Conservation (phyloP, 371 early-diverging fungal species). For the Umbelopsis sp. region DNA sequence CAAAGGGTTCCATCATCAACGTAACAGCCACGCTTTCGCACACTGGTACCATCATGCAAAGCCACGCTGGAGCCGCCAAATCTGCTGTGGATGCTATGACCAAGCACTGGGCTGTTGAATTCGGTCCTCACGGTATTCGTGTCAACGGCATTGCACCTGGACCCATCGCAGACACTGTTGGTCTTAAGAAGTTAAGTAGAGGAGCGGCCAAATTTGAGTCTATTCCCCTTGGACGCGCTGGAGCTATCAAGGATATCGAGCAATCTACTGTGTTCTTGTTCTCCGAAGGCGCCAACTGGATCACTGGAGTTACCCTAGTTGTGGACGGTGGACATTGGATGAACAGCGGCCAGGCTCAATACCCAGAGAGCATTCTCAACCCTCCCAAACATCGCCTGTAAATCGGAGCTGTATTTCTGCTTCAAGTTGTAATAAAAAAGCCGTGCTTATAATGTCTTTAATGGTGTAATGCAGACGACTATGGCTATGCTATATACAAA, state of each 20-base stretch:
- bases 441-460: not conserved
- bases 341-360: slow-evolving; percentile 26
- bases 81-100: slow-evolving; percentile 52
- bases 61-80: slow-evolving; percentile 55
- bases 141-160: slow-evolving; percentile 52
- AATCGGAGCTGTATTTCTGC: not conserved
- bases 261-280: slow-evolving; percentile 73
- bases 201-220: not conserved
- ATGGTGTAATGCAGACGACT: not conserved
- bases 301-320: slow-evolving; percentile 64
- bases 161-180: slow-evolving; percentile 48
- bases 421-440: not conserved
- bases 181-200: slow-evolving; percentile 41
- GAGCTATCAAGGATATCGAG: slow-evolving; percentile 70
- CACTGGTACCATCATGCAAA: slow-evolving; percentile 60
- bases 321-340: slow-evolving; percentile 79
- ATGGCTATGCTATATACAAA: not conserved
- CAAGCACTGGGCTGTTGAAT: slow-evolving; percentile 58
- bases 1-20: slow-evolving; percentile 71
- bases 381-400: slow-evolving; percentile 16
- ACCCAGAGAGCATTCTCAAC: slow-evolving; percentile 34
- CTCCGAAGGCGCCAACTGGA: slow-evolving; percentile 64
- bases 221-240: slow-evolving; percentile 51
- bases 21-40: slow-evolving; percentile 72
- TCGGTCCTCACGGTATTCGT: slow-evolving; percentile 56